Base-by-base conservation (phyloP, 2,329 filamentous ascomycete genomes). In the Alternaria hordeiaustralica region DNA sequence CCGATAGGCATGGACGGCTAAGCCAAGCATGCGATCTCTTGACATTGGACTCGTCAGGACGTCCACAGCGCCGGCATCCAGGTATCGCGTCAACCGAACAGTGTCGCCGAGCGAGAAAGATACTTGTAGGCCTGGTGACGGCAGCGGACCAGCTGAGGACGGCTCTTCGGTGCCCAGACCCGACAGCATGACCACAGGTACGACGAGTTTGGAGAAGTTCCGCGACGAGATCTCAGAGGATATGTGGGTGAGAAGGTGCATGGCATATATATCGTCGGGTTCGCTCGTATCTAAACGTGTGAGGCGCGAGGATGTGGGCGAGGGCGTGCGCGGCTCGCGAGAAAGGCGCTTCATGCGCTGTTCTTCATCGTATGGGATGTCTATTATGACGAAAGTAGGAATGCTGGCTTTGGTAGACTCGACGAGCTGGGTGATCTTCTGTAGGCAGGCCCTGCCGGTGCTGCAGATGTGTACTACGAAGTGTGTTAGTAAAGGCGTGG, bases 31-130 rank as follows among this genome's bases (percentile, higher is more conserved):
- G 70, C 90, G 89, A 57, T 92, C 90, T 51, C 86, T 85, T 65
- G 91, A 89, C 43, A 98, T 80, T 1, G 95, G 95, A 72, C 91
- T 93, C 25, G 90, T 88, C 67, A 97, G 85, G 53, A 97, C 92
- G 79, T 98, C 95, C 28, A 92, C 86, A 11, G 95, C 95, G 36
- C 96, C 96, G 5, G 92, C 88, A 74, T 97, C 93, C 23, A 98
- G 82, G 75, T 93, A 97, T 72, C 86, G 88, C 70, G 90, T 87
- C 64, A 94, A 84, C 55, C 86, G 81, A 46, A 84, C 81, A 12
- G 84, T 83, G 63, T 88, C 84, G 9, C 82, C 78, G 20, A 82
- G 76, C 45, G 83, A 75, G 56, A 77, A 77, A 50, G 77, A 74
- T 26, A 77, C 74, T 47, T 76, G 73, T 0, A 78, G 68, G 46